Percentiles rank a stretch among this genome's conserved stretches.
phyloP scores from a whole-genome alignment of 768 basidiomycete species.

The Cystoderma amianthinum region DNA sequence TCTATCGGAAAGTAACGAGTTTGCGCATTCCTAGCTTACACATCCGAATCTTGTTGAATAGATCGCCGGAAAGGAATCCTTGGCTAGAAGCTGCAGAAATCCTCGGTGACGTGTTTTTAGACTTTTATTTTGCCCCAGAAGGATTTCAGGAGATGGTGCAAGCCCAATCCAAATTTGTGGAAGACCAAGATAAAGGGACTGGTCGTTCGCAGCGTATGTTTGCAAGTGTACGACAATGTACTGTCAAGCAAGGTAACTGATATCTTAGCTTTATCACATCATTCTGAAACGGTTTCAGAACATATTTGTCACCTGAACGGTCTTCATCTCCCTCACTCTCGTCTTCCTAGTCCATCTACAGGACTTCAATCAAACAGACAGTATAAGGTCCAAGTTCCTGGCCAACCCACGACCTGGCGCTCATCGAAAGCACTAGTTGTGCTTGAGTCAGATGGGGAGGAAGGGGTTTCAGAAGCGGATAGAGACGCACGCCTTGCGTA shows the following conservation, averaged over 20 bases:
- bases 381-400: conserved; percentile 4
- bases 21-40: conserved; percentile 46
- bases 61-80: conserved; percentile 25
- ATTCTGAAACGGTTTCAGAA: conserved; percentile 11
- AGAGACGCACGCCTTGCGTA: conserved; percentile 71
- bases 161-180: conserved; percentile 60
- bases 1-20: conserved; percentile 58
- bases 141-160: conserved; percentile 45
- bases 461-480: conserved; percentile 54
- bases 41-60: conserved; percentile 43
- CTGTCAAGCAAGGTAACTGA: too few species aligned
- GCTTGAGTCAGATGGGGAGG: conserved; percentile 66
- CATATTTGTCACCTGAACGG: conserved; percentile 32
- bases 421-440: conserved; percentile 18
- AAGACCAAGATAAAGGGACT: conserved; percentile 64
- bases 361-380: conserved; percentile 27
- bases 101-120: conserved; percentile 48
- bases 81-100: conserved; percentile 68
- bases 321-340: conserved; percentile 38
- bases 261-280: too few species aligned
- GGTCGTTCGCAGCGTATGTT: conserved; percentile 55
- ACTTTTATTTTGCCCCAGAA: conserved; percentile 60
- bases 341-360: conserved; percentile 10
- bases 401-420: conserved; percentile 10
- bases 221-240: conserved; percentile 16